phyloP scores from a whole-genome alignment of 1,139 yeast genomes.

The Geotrichum candidum region DNA sequence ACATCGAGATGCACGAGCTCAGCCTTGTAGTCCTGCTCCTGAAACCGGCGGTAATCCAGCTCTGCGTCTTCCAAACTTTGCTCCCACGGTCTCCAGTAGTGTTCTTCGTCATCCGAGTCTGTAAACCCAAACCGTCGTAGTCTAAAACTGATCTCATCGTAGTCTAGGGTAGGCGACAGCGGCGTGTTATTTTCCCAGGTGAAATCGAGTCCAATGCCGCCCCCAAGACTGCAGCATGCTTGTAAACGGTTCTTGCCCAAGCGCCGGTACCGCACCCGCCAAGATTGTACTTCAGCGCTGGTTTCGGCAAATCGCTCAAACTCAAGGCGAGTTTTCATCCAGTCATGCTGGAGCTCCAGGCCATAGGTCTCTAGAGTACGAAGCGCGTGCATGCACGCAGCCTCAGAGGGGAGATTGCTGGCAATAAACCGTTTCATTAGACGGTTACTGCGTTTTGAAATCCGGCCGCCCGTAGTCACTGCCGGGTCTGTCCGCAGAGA shows the following conservation, averaged over 20 bases:
- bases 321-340: neutral
- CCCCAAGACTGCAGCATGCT: conserved; percentile 1
- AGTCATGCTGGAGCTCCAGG: neutral
- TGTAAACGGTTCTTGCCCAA: conserved; percentile 7
- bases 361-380: neutral
- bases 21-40: conserved; percentile 15
- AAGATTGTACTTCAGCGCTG: neutral
- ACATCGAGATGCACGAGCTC: conserved; percentile 12
- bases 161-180: neutral
- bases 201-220: conserved; percentile 21
- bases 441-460: neutral
- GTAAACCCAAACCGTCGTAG: conserved; percentile 24
- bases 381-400: conserved; percentile 12
- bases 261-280: conserved; percentile 9
- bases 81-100: conserved; percentile 30
- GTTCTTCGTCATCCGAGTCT: conserved; percentile 28
- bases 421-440: conserved; percentile 5
- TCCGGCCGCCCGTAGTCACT: neutral
- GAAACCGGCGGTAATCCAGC: conserved; percentile 18
- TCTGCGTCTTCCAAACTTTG: conserved; percentile 23
- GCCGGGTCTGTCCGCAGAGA: conserved; percentile 1
- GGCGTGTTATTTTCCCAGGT: conserved; percentile 23
- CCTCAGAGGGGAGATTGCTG: conserved; percentile 14
- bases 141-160: conserved; percentile 17
- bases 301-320: neutral